These are phyloP conservation scores for Paxillus rubicundulus DNA, from an alignment of 768 basidiomycete genomes.

Conservation along the genomic window DNA sequence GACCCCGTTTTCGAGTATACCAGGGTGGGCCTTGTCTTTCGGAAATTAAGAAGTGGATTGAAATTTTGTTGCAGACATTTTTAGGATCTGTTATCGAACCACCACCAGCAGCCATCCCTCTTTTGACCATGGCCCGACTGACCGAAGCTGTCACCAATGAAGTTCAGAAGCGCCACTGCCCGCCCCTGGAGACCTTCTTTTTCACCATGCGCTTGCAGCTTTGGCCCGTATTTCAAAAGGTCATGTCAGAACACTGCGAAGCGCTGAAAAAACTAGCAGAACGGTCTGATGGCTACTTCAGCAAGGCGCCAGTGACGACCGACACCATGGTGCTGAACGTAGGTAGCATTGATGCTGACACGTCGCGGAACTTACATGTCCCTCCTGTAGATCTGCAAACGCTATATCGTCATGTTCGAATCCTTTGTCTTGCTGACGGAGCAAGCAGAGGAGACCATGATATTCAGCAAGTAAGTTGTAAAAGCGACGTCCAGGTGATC, in stretches of 20 bases:
- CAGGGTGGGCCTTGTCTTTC: conserved; percentile 46
- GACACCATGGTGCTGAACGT: conserved; percentile 66
- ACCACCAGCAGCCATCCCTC: conserved; percentile 66
- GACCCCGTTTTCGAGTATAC: conserved; percentile 89
- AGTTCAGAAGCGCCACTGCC: conserved; percentile 72
- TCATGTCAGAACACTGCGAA: conserved; percentile 81
- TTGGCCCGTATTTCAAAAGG: conserved; percentile 93
- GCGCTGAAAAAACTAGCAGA: conserved; percentile 82
- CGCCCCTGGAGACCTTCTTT: conserved; percentile 79
- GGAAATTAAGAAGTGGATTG: not conserved
- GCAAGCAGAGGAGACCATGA: conserved; percentile 92
- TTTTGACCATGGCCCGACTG: conserved; percentile 89
- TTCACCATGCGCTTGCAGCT: conserved; percentile 79
- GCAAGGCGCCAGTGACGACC: conserved; percentile 58
- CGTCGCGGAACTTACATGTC: not conserved
- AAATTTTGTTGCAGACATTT: conserved; percentile 51
- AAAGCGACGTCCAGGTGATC: not conserved
- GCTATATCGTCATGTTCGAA: conserved; percentile 80
- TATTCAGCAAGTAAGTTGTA: conserved; percentile 79
- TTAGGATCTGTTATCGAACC: conserved; percentile 68
- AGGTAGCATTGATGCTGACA: conserved; percentile 19
- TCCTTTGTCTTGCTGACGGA: conserved; percentile 77
- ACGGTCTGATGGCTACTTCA: conserved; percentile 61
- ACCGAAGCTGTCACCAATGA: conserved; percentile 77
- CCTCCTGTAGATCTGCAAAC: conserved; percentile 56